A percentile compares a stretch with the other conserved stretches of the same genome.
Conservation (phyloP, 768 basidiomycete species). For the Hebeloma cylindrosporum region DNA sequence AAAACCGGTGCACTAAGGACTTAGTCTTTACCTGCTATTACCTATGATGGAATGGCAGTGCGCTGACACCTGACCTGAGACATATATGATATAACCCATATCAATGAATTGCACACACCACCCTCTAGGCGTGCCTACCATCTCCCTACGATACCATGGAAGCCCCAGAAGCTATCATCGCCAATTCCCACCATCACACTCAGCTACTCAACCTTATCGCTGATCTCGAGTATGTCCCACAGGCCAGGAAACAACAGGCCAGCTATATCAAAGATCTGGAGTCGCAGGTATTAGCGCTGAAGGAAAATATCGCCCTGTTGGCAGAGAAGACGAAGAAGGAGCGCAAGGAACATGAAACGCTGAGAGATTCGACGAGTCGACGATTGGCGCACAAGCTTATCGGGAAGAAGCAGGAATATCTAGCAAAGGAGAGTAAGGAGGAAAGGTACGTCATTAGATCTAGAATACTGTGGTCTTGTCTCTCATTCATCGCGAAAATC, state of each 20-base stretch:
- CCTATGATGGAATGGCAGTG: too few species aligned
- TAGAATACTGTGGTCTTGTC: background rate
- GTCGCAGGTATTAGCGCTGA: slow-evolving; percentile 22
- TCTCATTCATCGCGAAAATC: background rate
- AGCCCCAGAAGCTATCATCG: slow-evolving; percentile 33
- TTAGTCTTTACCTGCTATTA: too few species aligned
- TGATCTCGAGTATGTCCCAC: slow-evolving; percentile 39
- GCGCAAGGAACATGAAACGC: slow-evolving; percentile 40
- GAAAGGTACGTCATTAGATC: slow-evolving; percentile 34
- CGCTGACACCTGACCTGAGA: slow-evolving; percentile 1
- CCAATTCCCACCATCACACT: slow-evolving; percentile 40
- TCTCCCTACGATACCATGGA: slow-evolving; percentile 19
- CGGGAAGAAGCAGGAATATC: slow-evolving; percentile 42
- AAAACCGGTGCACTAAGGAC: too few species aligned
- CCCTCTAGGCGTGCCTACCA: background rate
- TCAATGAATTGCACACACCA: too few species aligned
- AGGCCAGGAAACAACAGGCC: slow-evolving; percentile 37
- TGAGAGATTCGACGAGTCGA: slow-evolving; percentile 40
- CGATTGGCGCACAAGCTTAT: slow-evolving; percentile 40
- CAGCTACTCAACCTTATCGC: slow-evolving; percentile 34
- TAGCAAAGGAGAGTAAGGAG: slow-evolving; percentile 43
- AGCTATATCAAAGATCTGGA: slow-evolving; percentile 37
- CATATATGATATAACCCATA: too few species aligned
- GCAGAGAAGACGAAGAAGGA: slow-evolving; percentile 43
- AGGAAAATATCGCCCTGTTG: slow-evolving; percentile 28